Conservation (phyloP, 768 basidiomycete species). For the Boletellus ananas region DNA sequence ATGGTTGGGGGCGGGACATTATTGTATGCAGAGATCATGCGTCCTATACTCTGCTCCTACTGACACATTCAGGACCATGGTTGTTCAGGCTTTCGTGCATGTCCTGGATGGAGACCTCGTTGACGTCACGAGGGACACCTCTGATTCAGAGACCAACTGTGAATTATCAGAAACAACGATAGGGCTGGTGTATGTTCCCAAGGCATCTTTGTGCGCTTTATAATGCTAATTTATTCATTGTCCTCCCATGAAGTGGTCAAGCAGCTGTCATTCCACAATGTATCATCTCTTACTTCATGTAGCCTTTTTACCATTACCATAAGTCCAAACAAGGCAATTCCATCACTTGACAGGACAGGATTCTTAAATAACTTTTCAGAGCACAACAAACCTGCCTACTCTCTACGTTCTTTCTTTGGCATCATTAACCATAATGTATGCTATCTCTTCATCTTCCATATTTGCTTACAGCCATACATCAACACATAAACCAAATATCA, state of each 20-base stretch:
- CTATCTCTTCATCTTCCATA: constrained; percentile 45
- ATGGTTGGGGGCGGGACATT: too few species aligned
- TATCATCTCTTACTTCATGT: constrained; percentile 44
- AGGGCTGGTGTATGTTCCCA: too few species aligned
- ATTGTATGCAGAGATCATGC: too few species aligned
- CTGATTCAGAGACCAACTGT: too few species aligned
- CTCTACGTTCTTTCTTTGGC: constrained; percentile 55
- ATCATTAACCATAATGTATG: constrained; percentile 49
- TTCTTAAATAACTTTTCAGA: constrained; percentile 35
- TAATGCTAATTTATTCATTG: constrained; percentile 45
- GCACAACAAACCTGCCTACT: constrained; percentile 50
- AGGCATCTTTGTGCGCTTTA: too few species aligned
- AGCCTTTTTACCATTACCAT: constrained; percentile 55
- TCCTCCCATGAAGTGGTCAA: constrained; percentile 48
- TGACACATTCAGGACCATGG: too few species aligned
- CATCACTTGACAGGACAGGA: not conserved
- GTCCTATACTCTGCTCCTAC: too few species aligned
- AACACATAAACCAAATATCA: constrained; percentile 32
- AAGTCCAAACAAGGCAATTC: constrained; percentile 23
- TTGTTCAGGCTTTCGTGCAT: too few species aligned
- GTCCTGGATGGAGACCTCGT: too few species aligned
- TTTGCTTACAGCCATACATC: constrained; percentile 41
- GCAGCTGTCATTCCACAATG: constrained; percentile 41
- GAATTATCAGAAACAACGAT: too few species aligned
- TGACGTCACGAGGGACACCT: too few species aligned